Percentiles rank a stretch among this genome's conserved stretches.
Evolutionary conservation across 306 rosid genomes (phyloP).

Genomic region (Luffa acutangula): DNA sequence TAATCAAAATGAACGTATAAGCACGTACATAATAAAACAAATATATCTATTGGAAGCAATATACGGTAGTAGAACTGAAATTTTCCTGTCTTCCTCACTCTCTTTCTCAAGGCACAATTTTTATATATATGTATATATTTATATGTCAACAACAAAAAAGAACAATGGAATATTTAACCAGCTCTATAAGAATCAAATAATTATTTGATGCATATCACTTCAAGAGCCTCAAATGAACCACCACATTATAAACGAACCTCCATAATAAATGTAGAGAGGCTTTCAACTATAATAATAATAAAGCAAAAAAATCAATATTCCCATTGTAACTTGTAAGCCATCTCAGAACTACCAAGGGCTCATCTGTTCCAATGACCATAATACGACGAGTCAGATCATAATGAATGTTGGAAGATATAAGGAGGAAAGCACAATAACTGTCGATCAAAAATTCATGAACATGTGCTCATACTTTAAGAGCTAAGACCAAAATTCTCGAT

Average conservation of each 20-base stretch:
- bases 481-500: no score
- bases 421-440: not conserved
- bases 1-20: no score
- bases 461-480: not conserved
- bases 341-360: constrained; percentile 46
- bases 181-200: not conserved
- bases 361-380: constrained; percentile 30
- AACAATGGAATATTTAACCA: not conserved
- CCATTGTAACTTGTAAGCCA: constrained; percentile 38
- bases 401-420: constrained; percentile 8
- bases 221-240: not conserved
- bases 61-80: not conserved
- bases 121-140: not conserved
- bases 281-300: constrained; percentile 19
- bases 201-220: not conserved
- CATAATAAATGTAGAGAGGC: not conserved
- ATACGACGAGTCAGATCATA: not conserved
- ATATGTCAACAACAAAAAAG: not conserved
- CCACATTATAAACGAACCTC: not conserved
- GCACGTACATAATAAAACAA: no score
- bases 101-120: not conserved
- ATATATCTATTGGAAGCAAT: not conserved
- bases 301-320: constrained; percentile 27
- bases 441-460: not conserved
- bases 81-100: not conserved